phyloP scores from a whole-genome alignment of 345 rosid species.

The Aegle marmelos region DNA sequence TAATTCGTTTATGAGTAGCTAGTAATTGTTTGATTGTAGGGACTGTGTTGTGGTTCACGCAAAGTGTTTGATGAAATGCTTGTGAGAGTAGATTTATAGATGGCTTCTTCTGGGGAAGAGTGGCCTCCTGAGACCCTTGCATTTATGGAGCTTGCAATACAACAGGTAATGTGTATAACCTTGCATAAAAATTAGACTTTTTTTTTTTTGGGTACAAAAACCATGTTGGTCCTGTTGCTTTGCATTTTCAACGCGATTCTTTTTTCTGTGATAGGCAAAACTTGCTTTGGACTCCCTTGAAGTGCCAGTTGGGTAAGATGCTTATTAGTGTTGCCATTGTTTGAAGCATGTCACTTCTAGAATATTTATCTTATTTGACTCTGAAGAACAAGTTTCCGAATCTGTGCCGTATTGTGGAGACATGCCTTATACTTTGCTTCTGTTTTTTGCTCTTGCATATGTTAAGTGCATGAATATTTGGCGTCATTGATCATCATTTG shows the following conservation, averaged over 20 bases:
- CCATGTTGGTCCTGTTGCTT: background rate
- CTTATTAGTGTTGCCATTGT: background rate
- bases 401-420: background rate
- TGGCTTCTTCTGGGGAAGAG: conserved; percentile 23
- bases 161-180: conserved; percentile 34
- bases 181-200: no score
- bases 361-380: background rate
- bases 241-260: background rate
- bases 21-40: background rate
- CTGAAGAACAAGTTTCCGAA: background rate
- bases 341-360: background rate
- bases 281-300: conserved; percentile 74
- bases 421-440: background rate
- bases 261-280: conserved; percentile 50
- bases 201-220: no score
- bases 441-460: background rate
- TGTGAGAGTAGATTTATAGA: conserved; percentile 7
- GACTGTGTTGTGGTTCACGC: background rate
- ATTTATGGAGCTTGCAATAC: conserved; percentile 53
- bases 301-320: conserved; percentile 74
- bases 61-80: background rate
- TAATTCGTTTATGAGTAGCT: background rate
- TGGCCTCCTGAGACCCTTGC: conserved; percentile 21
- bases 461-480: background rate
- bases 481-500: background rate